Evolutionary conservation across 129 eudicot genomes (phyloP), one percentile per base, ranked within the genome.

Genomic region (Chrysanthemum lavandulifolium): DNA sequence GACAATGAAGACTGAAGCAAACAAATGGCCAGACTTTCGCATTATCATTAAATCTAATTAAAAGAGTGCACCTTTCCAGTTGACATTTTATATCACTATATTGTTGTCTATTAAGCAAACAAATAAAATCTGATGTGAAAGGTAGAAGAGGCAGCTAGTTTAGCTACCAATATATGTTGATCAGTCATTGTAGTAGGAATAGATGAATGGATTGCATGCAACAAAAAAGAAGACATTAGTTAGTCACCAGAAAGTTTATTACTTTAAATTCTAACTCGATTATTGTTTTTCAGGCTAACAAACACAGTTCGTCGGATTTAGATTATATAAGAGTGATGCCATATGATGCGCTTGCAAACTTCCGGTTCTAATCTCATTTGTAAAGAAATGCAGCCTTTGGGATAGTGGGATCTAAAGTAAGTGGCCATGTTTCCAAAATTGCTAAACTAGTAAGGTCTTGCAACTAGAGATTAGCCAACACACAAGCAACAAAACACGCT

Each of bases 91-190:
- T 40, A 40, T 40, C 47, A 40, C 47, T 40, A 40, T 40, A 40
- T 40, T 8, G 2, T 40, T 40, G 47, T 40, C 47, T 40, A 40
- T 8, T 45, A 25, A 68, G 48, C 45, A 50, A 51, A 25, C 23
- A 52, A 51, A 23, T 21, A 25, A 50, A 21, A 51, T 50, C 54
- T 68, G 23, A 40, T 68, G 60, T 67, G 54, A 67, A 65, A 67
- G 58, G 40, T 48, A 15, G 23, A 47, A 67, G 57, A 67, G 57
- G 31, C 54, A 67, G 57, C 31, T 21, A 67, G 57, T 48, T 47
- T 67, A 45, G 36, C 71, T 48, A 9, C 15, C 45, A 36, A 36
- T 5, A 36, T 36, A 1, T 36, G 45, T 40, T 40, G 47, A 40
- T 40, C 47, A 40, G 47, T 6, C 10, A 40, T 40, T 40, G 47